Evolutionary conservation across 148 eudicot species (phyloP), one percentile per base, ranked within the genome.

Genomic region (Bassia scoparia): DNA sequence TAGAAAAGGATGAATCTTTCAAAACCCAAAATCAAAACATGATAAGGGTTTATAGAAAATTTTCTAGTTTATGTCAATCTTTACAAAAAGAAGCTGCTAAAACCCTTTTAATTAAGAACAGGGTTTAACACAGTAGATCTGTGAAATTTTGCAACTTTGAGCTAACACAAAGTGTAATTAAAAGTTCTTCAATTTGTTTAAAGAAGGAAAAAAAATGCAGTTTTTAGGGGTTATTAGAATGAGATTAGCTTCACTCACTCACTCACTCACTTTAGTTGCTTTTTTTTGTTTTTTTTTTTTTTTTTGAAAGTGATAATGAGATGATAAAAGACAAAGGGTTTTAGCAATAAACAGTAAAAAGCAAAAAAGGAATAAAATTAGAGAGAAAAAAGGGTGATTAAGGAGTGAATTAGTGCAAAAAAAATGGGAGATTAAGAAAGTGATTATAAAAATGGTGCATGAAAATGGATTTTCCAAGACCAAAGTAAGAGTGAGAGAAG

Each of bases 81-180:
- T 38, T 58, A 56, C 53, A 41, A 61, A 71, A 69, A 34, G 68
- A 68, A 68, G 67, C 54, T 20, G 71, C 76, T 66, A 71, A 72
- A 78, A 64, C 74, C 64, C 65, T 26, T 58, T 14, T 3, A 61
- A 49, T 30, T 60, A 44, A 68, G 41, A 69, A 54, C 48, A 60
- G 62, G 77, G 77, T 69, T 69, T 64, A 21, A 53, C 49, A 27
- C 44, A 24, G 34, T 18, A 69, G 82, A 79, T 79, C 82, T 79
- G 55, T 33, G 53, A 43, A n/a, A 61, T 61, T 79, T 69, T 43
- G 65, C 53, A 33, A 70, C 4, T 14, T 30, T 41, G 9, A 29
- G 63, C 49, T 35, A 59, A 73, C 46, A 48, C 31, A 59, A 46
- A 35, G 55, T 63, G 61, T 38, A 16, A 18, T 56, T 68, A 16